phyloP scores from a whole-genome alignment of 805 yeast species.

The Schwanniomyces occidentalis region DNA sequence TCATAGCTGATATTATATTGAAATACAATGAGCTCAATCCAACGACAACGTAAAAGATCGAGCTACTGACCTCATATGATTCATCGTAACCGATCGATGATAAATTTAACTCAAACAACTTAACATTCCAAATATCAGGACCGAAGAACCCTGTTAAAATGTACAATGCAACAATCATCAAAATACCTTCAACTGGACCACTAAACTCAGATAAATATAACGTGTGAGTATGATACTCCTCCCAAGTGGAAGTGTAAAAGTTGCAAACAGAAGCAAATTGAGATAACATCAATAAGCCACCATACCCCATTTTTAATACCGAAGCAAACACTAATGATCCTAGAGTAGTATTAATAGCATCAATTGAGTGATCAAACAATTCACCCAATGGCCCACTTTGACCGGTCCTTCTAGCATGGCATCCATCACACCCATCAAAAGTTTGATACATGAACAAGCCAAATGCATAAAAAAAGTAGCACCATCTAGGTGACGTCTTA shows the following conservation, averaged over 20 bases:
- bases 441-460: constrained; percentile 91
- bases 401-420: constrained; percentile 94
- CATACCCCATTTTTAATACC: constrained; percentile 73
- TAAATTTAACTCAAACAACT: constrained; percentile 42
- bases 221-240: constrained; percentile 87
- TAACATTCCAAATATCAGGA: constrained; percentile 61
- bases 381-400: constrained; percentile 94
- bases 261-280: constrained; percentile 77
- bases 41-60: constrained; percentile 46
- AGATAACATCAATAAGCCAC: constrained; percentile 57
- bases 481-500: constrained; percentile 69
- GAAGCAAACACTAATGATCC: constrained; percentile 74
- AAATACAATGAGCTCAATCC: constrained; percentile 58
- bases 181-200: constrained; percentile 95
- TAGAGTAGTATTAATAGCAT: constrained; percentile 74
- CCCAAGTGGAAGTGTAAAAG: constrained; percentile 93
- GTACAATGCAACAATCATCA: constrained; percentile 58
- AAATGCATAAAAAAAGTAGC: constrained; percentile 71
- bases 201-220: constrained; percentile 75
- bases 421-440: constrained; percentile 94
- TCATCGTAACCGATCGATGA: constrained; percentile 29
- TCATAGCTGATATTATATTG: constrained; percentile 69
- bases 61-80: constrained; percentile 34
- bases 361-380: constrained; percentile 85
- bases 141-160: constrained; percentile 68